Base-by-base conservation (phyloP, 768 basidiomycete genomes). In the Infundibulicybe gibba region DNA sequence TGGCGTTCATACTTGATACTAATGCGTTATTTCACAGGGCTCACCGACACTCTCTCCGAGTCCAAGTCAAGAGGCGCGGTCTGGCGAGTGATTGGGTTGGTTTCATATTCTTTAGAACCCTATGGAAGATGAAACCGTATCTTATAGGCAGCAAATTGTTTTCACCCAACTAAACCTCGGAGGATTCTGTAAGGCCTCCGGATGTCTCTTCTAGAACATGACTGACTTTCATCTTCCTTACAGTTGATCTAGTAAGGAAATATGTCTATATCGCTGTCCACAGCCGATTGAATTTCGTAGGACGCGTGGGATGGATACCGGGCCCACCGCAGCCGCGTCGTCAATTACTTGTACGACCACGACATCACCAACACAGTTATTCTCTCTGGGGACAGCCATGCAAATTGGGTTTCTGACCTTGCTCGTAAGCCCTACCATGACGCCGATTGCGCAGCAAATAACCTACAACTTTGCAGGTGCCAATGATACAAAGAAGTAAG, bases 281-380 rank as follows among this genome's bases (percentile, higher is more conserved):
- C 10, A 2, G 19, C 9, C 25, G 8, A 14, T 20, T n/a, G 17
- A 25, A 25, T 25, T 25, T n/a, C 20, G 21, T 46, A 77, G 69
- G 79, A 81, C 53, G 75, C 75, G 13, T 81, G 80, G 80, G 76
- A 79, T 49, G 80, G 80, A 0, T 83, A 83, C 54, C 66, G 72
- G n/a, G 72, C 75, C 9, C 79, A 81, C 57, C 68, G 80, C 20
- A 61, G 67, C 19, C 71, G 79, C 16, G 62, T 84, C 31, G 64
- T 81, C 16, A 65, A 75, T 44, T 72, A 77, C 47, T 60, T 83
- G n/a, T 69, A 74, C 53, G 43, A 62, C 21, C 72, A 79, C 54
- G 63, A 67, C 40, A 80, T 83, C 45, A 66, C 62, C 61, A 81
- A 81, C 55, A 75, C 75, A 1, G 55, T 81, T 47, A 72, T 81